Percentiles rank a stretch among this genome's conserved stretches.
Evolutionary conservation across 2,329 filamentous ascomycete genomes (phyloP).

Genomic region (Talaromyces piceae): DNA sequence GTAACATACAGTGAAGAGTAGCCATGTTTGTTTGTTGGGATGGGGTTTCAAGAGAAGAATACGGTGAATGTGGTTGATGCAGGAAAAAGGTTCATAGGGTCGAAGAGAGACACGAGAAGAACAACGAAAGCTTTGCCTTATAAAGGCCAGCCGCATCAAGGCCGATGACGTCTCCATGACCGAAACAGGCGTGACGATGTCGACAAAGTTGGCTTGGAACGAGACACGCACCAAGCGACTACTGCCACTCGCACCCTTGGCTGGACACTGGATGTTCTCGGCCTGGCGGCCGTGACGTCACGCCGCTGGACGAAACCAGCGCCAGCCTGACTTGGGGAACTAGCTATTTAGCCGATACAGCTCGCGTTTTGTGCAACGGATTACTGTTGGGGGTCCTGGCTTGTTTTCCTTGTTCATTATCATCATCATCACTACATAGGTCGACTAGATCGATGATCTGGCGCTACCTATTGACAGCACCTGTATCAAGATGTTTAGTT

Average conservation of each 20-base stretch:
- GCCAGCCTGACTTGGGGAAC: too few species aligned
- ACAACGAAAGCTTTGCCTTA: not conserved
- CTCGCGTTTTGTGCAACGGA: too few species aligned
- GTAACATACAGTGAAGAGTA: conserved; percentile 11
- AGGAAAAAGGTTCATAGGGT: not conserved
- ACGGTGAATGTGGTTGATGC: too few species aligned
- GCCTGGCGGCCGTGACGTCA: not conserved
- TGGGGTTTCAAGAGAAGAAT: too few species aligned
- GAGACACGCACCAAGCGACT: not conserved
- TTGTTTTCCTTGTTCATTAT: too few species aligned
- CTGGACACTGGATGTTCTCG: not conserved
- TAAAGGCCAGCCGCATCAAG: not conserved
- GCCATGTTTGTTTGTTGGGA: conserved; percentile 1
- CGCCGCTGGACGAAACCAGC: not conserved
- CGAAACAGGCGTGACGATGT: not conserved
- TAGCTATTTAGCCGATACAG: too few species aligned
- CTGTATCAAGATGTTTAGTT: too few species aligned
- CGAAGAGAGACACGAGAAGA: not conserved
- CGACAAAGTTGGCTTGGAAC: not conserved
- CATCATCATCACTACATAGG: too few species aligned
- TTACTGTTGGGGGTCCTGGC: too few species aligned
- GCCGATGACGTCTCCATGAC: conserved; percentile 12
- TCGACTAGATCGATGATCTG: too few species aligned
- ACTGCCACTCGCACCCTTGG: not conserved
- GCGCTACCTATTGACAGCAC: too few species aligned